Evolutionary conservation across 768 basidiomycete genomes (phyloP).

Genomic region (Pleurotus sapidus): DNA sequence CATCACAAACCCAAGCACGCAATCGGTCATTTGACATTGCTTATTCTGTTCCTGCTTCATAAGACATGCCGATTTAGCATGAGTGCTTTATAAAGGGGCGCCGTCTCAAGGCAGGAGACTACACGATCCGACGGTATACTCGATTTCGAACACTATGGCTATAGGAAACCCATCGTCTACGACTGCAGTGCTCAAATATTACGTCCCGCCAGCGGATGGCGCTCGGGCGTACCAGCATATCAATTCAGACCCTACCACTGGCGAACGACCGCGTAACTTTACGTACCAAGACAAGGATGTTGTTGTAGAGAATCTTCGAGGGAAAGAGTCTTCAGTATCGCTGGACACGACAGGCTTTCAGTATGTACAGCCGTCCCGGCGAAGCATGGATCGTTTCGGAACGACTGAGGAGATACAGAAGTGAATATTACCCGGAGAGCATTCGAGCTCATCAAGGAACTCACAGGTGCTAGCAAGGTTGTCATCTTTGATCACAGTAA

Average conservation of each 20-base stretch:
- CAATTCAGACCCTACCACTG: slow-evolving; percentile 30
- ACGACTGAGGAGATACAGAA: slow-evolving; percentile 49
- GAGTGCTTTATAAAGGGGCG: too few relatives aligned
- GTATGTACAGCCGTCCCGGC: slow-evolving; percentile 34
- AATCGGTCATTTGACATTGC: too few relatives aligned
- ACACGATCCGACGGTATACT: too few relatives aligned
- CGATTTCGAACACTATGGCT: background rate
- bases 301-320: slow-evolving; percentile 51
- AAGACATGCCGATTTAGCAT: too few relatives aligned
- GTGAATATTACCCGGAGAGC: slow-evolving; percentile 64
- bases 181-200: slow-evolving; percentile 34
- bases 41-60: too few relatives aligned
- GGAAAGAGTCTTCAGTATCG: slow-evolving; percentile 38
- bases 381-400: slow-evolving; percentile 43
- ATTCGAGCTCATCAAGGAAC: slow-evolving; percentile 52
- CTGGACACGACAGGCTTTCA: slow-evolving; percentile 55
- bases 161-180: slow-evolving; percentile 13
- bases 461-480: slow-evolving; percentile 58
- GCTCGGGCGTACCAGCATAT: slow-evolving; percentile 34
- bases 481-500: slow-evolving; percentile 67
- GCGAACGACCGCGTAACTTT: slow-evolving; percentile 36
- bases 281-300: slow-evolving; percentile 23
- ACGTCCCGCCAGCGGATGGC: slow-evolving; percentile 33
- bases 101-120: too few relatives aligned
- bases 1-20: too few relatives aligned